Conservation (phyloP, 106 monocot genomes). For the Chionographis japonica region DNA sequence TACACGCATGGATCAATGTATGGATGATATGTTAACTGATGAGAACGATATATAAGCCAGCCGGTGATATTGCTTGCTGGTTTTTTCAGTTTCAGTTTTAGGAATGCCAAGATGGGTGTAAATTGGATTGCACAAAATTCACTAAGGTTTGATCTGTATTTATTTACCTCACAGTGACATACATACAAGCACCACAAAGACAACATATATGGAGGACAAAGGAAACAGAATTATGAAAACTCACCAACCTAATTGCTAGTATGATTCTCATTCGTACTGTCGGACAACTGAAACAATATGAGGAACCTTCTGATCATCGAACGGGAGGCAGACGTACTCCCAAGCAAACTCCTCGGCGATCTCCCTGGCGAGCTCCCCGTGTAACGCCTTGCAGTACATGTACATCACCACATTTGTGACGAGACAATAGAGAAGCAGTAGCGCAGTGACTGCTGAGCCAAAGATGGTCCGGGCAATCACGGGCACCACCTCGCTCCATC, state of each 20-base stretch:
- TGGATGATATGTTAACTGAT: no score
- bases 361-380: conserved; percentile 65
- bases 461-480: conserved; percentile 34
- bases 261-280: neutral
- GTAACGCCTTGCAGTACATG: conserved; percentile 58
- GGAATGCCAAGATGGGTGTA: no score
- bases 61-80: no score
- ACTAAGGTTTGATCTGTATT: no score
- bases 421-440: conserved; percentile 39
- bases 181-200: no score
- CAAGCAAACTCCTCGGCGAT: conserved; percentile 51
- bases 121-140: no score
- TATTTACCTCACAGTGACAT: no score
- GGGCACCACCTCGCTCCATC: conserved; percentile 14
- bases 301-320: conserved; percentile 50
- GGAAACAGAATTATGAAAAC: no score
- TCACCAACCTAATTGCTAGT: neutral
- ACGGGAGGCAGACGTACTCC: conserved; percentile 52
- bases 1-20: no score
- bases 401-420: conserved; percentile 40
- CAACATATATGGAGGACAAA: no score
- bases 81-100: no score
- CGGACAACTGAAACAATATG: conserved; percentile 51
- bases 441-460: conserved; percentile 15
- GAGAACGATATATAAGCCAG: no score